Base-by-base conservation (phyloP, 371 early-diverging fungal species). In the Smittium culicis region DNA sequence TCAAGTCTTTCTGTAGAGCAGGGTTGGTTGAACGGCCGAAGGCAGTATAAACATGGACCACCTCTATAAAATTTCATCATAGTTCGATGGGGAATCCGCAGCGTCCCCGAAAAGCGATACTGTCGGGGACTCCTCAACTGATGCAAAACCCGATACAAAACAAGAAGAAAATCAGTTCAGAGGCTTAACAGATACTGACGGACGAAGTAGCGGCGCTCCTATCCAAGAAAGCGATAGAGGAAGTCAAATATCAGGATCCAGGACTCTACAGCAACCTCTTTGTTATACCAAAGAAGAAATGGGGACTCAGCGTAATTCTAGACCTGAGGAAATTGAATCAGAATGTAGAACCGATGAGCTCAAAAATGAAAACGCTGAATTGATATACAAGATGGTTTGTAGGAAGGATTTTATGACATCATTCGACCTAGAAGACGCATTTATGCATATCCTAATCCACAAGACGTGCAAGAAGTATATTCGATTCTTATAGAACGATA, bases 401-500 rank as follows among this genome's bases (percentile, higher is more conserved):
- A 35, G 45, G 59, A 61, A 58, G 56, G 76, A 79, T 56, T 76
- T 70, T 67, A 72, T 79, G 1, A 69, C 72, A 5, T n/a, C n/a
- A n/a, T 61, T 78, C 58, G 76, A 70, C 62, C 67, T 78, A 34
- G 74, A 74, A 67, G 72, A 72, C 60, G 75, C 76, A 11, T 76
- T 74, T 20, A 70, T 76, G 60, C 72, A 72, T 25, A 74, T 76
- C 65, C 72, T 73, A 0, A 69, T 76, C n/a, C 69, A 72, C 24
- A 54, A 68, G 5, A 73, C 72, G 16, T 71, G 72, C 67, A 63
- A 67, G 63, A 54, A 65, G 0, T 79, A 70, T 65, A 73, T 81
- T 11, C 79, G 76, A 54, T 79, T 81, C 59, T 56, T 68, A 28
- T 81, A 78, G 74, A 71, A 78, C 30, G 74, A 72, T 16, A 66